Evolutionary conservation across 2,329 filamentous ascomycete genomes (phyloP).

Genomic region (Annulohypoxylon truncatum): DNA sequence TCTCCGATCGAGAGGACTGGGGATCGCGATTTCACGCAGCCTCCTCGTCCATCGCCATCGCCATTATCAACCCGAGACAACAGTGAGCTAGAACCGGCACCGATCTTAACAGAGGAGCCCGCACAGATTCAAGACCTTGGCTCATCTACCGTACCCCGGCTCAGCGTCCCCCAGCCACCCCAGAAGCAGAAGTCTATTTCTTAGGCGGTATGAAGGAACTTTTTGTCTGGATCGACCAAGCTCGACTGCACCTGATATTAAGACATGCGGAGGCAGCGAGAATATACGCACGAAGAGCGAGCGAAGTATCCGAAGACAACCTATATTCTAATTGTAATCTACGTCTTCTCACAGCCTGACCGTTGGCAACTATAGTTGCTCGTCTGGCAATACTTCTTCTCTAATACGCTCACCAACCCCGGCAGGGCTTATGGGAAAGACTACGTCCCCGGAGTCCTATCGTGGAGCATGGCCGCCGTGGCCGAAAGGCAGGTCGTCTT

Average conservation of each 20-base stretch:
- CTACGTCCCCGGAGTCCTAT: not conserved
- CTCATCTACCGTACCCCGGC: slow-evolving; percentile 44
- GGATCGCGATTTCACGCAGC: slow-evolving; percentile 52
- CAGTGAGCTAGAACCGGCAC: slow-evolving; percentile 41
- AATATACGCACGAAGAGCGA: slow-evolving; percentile 11
- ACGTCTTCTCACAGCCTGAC: slow-evolving; percentile 16
- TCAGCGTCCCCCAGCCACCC: slow-evolving; percentile 49
- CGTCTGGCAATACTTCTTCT: slow-evolving; percentile 13
- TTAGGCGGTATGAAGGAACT: slow-evolving; percentile 48
- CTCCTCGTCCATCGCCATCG: slow-evolving; percentile 49
- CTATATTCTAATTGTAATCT: slow-evolving; percentile 35
- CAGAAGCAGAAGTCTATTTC: slow-evolving; percentile 50
- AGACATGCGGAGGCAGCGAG: slow-evolving; percentile 7
- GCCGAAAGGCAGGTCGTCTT: not conserved
- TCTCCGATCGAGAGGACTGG: slow-evolving; percentile 70
- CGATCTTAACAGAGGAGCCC: slow-evolving; percentile 53
- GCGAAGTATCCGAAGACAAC: slow-evolving; percentile 29
- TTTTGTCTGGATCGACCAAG: slow-evolving; percentile 35
- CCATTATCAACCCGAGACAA: slow-evolving; percentile 48
- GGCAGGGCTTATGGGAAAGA: not conserved
- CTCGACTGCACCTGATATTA: slow-evolving; percentile 12
- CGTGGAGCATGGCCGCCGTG: not conserved
- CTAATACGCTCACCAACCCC: slow-evolving; percentile 6
- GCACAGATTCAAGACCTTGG: slow-evolving; percentile 48
- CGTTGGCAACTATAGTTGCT: not conserved